Evolutionary conservation across 2,329 filamentous ascomycete genomes (phyloP).

Genomic region (Juglanconis juglandina): DNA sequence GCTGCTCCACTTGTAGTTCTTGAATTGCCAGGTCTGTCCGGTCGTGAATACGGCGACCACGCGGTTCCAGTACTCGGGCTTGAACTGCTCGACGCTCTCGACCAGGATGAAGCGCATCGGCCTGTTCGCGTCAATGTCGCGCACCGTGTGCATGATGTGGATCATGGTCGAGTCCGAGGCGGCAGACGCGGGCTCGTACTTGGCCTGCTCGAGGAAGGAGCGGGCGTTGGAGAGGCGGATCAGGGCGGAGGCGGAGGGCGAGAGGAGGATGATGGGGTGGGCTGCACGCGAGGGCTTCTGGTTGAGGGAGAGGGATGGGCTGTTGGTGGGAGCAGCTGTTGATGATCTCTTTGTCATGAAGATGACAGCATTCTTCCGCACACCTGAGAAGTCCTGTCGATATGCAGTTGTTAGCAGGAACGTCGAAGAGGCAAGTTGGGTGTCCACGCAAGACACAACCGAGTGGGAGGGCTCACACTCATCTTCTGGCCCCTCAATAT

Average conservation of each 20-base stretch:
- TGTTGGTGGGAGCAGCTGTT: conserved; percentile 29
- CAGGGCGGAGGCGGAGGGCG: conserved; percentile 89
- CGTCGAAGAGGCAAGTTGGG: background rate
- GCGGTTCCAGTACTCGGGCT: conserved; percentile 94
- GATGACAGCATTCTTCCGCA: conserved; percentile 77
- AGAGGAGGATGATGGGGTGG: conserved; percentile 93
- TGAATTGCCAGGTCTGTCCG: conserved; percentile 97
- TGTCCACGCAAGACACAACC: background rate
- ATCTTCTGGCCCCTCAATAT: conserved; percentile 83
- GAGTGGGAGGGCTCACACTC: conserved; percentile 56
- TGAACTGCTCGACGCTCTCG: conserved; percentile 89
- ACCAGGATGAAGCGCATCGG: conserved; percentile 93
- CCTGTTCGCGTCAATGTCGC: conserved; percentile 64
- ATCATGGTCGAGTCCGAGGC: conserved; percentile 73
- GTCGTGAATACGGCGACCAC: conserved; percentile 97
- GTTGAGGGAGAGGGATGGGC: conserved; percentile 49
- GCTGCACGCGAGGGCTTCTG: conserved; percentile 52
- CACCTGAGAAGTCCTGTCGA: conserved; percentile 74
- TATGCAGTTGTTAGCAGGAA: conserved; percentile 28
- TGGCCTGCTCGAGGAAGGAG: conserved; percentile 81
- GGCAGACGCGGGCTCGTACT: conserved; percentile 75
- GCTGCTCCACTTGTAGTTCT: conserved; percentile 92
- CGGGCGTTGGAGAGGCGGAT: conserved; percentile 96
- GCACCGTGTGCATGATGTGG: conserved; percentile 76
- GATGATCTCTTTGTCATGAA: conserved; percentile 65